A percentile compares a stretch with the other conserved stretches of the same genome.
phyloP scores from a whole-genome alignment of 805 yeast species.

The Starmerella khaoyaiensis region DNA sequence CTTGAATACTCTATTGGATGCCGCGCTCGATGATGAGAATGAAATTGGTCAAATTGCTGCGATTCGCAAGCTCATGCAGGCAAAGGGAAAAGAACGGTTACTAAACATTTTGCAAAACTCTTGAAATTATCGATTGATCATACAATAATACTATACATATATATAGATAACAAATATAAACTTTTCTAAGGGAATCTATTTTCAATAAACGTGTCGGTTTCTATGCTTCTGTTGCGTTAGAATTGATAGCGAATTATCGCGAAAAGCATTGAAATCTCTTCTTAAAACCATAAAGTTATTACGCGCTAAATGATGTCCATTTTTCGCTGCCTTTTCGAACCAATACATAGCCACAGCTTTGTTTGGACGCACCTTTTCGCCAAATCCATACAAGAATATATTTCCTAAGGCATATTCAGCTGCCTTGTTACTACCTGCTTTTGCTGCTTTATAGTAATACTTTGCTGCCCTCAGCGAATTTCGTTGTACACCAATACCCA shows the following conservation, averaged over 20 bases:
- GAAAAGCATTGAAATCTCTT: neutral
- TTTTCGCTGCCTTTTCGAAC: conserved; percentile 11
- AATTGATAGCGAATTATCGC: neutral
- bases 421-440: conserved; percentile 3
- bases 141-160: no score
- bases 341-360: conserved; percentile 5
- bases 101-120: conserved; percentile 37
- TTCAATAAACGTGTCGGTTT: neutral
- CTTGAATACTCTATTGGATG: conserved; percentile 23
- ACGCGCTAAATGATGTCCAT: conserved; percentile 10
- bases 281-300: neutral
- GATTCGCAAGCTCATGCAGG: conserved; percentile 47
- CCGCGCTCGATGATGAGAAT: conserved; percentile 31
- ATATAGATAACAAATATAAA: neutral
- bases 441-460: conserved; percentile 10
- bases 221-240: neutral
- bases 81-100: conserved; percentile 58
- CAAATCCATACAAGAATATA: conserved; percentile 7
- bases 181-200: neutral
- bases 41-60: conserved; percentile 33
- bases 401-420: conserved; percentile 16
- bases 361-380: conserved; percentile 1
- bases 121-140: neutral
- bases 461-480: conserved; percentile 3
- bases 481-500: conserved; percentile 16